A percentile compares a stretch with the other conserved stretches of the same genome.
These are phyloP conservation scores for Paulownia fortunei DNA, from an alignment of 257 asterid genomes.

Conservation along the genomic window DNA sequence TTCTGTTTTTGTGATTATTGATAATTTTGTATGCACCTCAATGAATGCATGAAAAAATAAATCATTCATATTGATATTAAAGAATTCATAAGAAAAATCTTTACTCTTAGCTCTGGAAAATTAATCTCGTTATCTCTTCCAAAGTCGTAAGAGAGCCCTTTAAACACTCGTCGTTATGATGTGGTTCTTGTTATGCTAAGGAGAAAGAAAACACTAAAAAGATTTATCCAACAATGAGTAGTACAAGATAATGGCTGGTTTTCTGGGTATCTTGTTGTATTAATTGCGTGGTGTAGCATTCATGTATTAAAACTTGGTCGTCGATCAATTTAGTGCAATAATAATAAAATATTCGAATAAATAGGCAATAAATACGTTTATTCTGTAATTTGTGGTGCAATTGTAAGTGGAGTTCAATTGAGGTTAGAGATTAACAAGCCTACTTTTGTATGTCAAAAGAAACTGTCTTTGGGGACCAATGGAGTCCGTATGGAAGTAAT, in stretches of 20 bases:
- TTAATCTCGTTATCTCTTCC: neutral
- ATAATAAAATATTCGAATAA: too few species aligned
- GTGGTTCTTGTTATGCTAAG: too few species aligned
- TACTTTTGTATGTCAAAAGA: too few species aligned
- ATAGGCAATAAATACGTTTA: neutral
- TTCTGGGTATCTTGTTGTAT: too few species aligned
- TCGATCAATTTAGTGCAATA: too few species aligned
- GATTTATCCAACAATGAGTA: neutral
- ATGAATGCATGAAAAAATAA: neutral
- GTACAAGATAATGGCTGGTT: too few species aligned
- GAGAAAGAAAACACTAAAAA: too few species aligned
- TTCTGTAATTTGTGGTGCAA: neutral
- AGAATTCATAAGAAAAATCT: neutral
- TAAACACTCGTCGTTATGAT: too few species aligned
- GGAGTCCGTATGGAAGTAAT: neutral
- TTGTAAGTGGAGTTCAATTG: neutral
- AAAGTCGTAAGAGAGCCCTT: neutral
- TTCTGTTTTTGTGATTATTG: too few species aligned
- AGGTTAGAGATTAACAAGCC: neutral
- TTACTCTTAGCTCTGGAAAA: neutral
- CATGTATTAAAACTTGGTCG: too few species aligned
- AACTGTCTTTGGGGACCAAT: slow-evolving; percentile 1
- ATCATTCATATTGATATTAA: neutral
- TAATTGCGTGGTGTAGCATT: too few species aligned
- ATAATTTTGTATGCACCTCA: neutral